Conservation (phyloP, 2,329 filamentous ascomycete species). For the Teratosphaeriaceae sp. region DNA sequence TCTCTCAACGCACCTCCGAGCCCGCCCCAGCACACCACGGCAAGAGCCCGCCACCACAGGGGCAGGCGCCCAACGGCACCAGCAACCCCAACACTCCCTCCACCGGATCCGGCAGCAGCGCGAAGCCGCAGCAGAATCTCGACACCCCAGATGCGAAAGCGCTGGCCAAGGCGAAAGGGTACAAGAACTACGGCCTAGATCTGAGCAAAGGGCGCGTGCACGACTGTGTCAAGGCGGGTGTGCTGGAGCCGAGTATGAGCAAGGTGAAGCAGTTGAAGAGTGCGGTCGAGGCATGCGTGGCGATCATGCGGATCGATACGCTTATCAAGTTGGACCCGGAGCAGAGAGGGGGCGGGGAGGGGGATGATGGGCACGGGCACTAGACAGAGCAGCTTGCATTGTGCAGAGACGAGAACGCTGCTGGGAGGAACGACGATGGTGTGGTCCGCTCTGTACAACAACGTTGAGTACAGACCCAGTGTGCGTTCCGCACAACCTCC, state of each 20-base stretch:
- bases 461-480: no score
- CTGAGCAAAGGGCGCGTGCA: constrained; percentile 82
- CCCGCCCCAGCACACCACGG: constrained; percentile 46
- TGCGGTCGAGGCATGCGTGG: constrained; percentile 95
- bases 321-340: constrained; percentile 97
- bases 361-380: constrained; percentile 55
- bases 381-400: no score
- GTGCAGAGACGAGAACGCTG: no score
- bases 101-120: constrained; percentile 16
- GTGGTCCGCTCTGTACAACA: no score
- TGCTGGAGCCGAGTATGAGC: constrained; percentile 95
- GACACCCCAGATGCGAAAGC: constrained; percentile 68
- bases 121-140: constrained; percentile 1
- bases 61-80: background rate
- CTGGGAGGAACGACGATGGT: no score
- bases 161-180: constrained; percentile 88
- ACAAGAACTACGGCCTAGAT: constrained; percentile 98
- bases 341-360: constrained; percentile 59
- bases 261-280: constrained; percentile 98
- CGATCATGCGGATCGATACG: constrained; percentile 99
- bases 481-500: no score
- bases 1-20: constrained; percentile 89
- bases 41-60: constrained; percentile 11
- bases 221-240: constrained; percentile 89
- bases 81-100: constrained; percentile 4